Evolutionary conservation across 2,329 filamentous ascomycete species (phyloP).

Genomic region (Septoria linicola): DNA sequence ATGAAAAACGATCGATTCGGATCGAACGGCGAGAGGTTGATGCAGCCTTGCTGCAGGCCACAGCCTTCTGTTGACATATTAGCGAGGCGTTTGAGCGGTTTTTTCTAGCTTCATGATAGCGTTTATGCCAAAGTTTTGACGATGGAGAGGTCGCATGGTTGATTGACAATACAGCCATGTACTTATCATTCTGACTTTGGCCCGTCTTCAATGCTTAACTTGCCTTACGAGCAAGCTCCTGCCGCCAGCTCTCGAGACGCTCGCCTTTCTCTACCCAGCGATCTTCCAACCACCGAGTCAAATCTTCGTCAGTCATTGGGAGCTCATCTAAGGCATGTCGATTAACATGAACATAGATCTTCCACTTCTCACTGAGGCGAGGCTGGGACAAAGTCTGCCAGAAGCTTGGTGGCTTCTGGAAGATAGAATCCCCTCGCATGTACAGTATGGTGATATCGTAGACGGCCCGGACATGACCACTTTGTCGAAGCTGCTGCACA

Average conservation of each 20-base stretch:
- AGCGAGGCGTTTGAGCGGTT: no score
- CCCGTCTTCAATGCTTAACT: background rate
- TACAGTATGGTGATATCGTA: conserved; percentile 45
- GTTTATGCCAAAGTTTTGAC: no score
- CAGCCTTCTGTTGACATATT: no score
- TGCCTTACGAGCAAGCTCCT: conserved; percentile 7
- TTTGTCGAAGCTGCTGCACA: conserved; percentile 52
- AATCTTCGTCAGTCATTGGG: conserved; percentile 33
- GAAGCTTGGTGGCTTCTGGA: conserved; percentile 38
- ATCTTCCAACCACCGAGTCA: conserved; percentile 39
- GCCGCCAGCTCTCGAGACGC: conserved; percentile 33
- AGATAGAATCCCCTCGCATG: conserved; percentile 29
- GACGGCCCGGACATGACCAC: conserved; percentile 39
- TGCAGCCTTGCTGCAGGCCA: no score
- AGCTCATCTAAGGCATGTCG: conserved; percentile 34
- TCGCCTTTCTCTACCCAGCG: conserved; percentile 41
- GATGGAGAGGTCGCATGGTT: background rate
- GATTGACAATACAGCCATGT: background rate
- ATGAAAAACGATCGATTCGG: no score
- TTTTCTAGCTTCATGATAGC: no score
- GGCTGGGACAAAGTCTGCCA: conserved; percentile 33
- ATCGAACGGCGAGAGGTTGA: no score
- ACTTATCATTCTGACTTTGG: background rate
- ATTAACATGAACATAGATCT: conserved; percentile 39
- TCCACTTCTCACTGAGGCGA: conserved; percentile 30